Conservation (phyloP, 208 protist genomes). For the Trypanosoma scelopori region DNA sequence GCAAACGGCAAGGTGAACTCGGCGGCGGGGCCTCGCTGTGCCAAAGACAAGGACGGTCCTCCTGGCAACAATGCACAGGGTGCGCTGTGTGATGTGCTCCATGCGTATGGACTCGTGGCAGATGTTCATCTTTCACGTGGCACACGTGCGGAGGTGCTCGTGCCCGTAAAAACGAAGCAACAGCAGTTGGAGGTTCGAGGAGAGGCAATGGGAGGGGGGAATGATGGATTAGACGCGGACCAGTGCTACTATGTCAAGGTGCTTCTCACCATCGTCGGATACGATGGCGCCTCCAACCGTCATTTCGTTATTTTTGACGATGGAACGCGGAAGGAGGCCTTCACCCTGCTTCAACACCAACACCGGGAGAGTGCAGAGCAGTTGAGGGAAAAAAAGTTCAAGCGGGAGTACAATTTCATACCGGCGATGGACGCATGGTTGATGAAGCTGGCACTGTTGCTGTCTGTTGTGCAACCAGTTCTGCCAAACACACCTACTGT, state of each 20-base stretch:
- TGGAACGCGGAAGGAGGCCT: constrained; percentile 21
- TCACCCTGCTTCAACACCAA: constrained; percentile 8
- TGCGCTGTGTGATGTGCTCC: background rate
- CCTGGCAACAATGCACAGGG: background rate
- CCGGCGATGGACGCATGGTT: constrained; percentile 26
- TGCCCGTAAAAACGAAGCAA: constrained; percentile 16
- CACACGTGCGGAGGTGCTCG: constrained; percentile 23
- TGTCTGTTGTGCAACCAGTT: constrained; percentile 38
- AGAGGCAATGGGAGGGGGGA: background rate
- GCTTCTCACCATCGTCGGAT: constrained; percentile 52
- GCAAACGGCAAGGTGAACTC: background rate
- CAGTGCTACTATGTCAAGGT: constrained; percentile 12
- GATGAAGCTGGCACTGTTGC: constrained; percentile 33
- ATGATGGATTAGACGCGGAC: background rate
- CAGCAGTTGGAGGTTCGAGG: constrained; percentile 2
- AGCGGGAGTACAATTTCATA: constrained; percentile 14
- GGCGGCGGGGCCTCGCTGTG: background rate
- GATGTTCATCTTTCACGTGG: constrained; percentile 16
- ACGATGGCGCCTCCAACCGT: constrained; percentile 46
- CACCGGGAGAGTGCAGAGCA: background rate
- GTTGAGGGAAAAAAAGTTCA: background rate
- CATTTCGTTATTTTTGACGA: constrained; percentile 47
- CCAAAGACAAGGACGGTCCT: background rate
- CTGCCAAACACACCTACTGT: constrained; percentile 35
- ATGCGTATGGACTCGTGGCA: background rate